Conservation (phyloP, 768 basidiomycete species). For the Auricularia cornea region DNA sequence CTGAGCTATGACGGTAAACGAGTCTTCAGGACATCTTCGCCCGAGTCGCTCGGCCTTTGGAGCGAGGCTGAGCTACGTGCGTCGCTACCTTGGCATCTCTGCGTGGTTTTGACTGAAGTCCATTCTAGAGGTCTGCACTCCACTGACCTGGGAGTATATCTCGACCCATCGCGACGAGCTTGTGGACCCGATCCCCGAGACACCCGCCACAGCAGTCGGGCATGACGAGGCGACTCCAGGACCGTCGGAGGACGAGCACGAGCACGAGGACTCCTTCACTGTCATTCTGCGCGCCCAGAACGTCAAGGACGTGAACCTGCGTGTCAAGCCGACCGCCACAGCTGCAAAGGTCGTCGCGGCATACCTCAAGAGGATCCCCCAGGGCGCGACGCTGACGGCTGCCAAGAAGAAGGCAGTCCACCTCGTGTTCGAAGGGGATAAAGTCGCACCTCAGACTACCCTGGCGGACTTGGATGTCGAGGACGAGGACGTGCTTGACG, state of each 20-base stretch:
- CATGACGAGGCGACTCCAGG: constrained; percentile 5
- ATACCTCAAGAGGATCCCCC: constrained; percentile 49
- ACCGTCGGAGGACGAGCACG: constrained; percentile 21
- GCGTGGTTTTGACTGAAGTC: constrained; percentile 9
- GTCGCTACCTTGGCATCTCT: constrained; percentile 13
- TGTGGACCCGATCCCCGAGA: constrained; percentile 10
- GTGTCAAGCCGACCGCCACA: constrained; percentile 65
- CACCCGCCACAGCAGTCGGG: not conserved
- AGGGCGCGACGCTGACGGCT: constrained; percentile 13
- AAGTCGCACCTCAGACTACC: constrained; percentile 45
- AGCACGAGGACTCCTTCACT: constrained; percentile 46
- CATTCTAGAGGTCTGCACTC: constrained; percentile 55
- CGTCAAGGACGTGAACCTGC: constrained; percentile 50
- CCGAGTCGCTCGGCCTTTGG: constrained; percentile 58
- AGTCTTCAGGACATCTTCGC: constrained; percentile 62
- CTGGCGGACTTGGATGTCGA: constrained; percentile 67
- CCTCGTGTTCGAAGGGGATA: constrained; percentile 64
- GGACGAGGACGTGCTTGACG: constrained; percentile 73
- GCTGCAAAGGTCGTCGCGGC: constrained; percentile 70
- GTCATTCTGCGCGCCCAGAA: constrained; percentile 54
- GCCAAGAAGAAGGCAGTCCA: constrained; percentile 35
- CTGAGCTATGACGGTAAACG: constrained; percentile 54
- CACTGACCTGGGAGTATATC: constrained; percentile 53
- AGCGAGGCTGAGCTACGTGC: constrained; percentile 57
- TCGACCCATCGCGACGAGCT: constrained; percentile 31